phyloP scores from a whole-genome alignment of 441 rosid species.

The Aleurites moluccanus region DNA sequence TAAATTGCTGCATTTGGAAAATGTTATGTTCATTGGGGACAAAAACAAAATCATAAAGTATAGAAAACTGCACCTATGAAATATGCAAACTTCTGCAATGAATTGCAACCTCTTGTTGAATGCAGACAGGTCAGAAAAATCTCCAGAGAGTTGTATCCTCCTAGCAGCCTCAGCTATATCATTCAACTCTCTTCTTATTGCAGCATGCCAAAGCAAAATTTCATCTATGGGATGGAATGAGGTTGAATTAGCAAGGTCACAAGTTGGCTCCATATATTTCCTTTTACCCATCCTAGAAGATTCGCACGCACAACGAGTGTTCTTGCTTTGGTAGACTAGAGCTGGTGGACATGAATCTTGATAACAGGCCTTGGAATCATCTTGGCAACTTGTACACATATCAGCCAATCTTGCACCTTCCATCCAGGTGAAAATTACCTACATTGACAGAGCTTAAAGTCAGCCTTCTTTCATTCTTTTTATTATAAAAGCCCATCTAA shows the following conservation, averaged over 20 bases:
- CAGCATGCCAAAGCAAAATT: slow-evolving; percentile 78
- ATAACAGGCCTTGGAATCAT: slow-evolving; percentile 23
- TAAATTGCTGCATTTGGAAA: neutral
- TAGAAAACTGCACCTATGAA: slow-evolving; percentile 57
- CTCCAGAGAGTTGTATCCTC: slow-evolving; percentile 57
- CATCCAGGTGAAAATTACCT: slow-evolving; percentile 78
- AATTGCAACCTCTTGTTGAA: slow-evolving; percentile 70
- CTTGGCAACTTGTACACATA: slow-evolving; percentile 32
- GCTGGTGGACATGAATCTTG: slow-evolving; percentile 33
- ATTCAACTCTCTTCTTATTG: slow-evolving; percentile 60
- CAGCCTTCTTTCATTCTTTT: slow-evolving; percentile 25
- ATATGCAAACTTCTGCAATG: slow-evolving; percentile 80
- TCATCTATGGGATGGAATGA: slow-evolving; percentile 63
- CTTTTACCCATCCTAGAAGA: slow-evolving; percentile 53
- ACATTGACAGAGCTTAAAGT: slow-evolving; percentile 30
- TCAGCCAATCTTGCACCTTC: slow-evolving; percentile 44
- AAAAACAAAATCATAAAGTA: neutral
- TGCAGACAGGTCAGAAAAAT: slow-evolving; percentile 57
- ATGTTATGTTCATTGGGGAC: neutral
- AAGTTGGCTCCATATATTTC: slow-evolving; percentile 46
- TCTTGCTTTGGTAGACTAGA: slow-evolving; percentile 23
- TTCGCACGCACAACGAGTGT: slow-evolving; percentile 41
- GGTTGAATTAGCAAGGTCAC: slow-evolving; percentile 34
- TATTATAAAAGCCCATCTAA: slow-evolving; percentile 6
- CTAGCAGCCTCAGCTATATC: slow-evolving; percentile 64